Evolutionary conservation across 2,329 filamentous ascomycete genomes (phyloP).

Genomic region (Aspergillus sclerotialis): DNA sequence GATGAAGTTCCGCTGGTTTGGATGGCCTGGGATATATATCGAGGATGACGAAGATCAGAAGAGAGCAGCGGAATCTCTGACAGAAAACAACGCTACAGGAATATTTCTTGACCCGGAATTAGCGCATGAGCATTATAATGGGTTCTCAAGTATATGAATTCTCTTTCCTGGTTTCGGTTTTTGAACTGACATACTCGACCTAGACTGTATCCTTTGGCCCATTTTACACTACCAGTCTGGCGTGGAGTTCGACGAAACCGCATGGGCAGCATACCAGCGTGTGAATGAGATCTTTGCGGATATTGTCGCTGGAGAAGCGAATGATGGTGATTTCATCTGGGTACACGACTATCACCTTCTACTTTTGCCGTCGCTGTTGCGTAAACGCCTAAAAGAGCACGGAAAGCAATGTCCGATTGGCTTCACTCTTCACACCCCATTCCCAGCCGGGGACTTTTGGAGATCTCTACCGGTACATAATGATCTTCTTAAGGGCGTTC

Average conservation of each 20-base stretch:
- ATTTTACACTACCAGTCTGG: conserved; percentile 92
- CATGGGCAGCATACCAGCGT: conserved; percentile 79
- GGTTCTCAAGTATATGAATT: conserved; percentile 70
- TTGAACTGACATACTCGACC: not conserved
- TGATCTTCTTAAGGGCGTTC: conserved; percentile 68
- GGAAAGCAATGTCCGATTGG: conserved; percentile 80
- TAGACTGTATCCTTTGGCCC: conserved; percentile 91
- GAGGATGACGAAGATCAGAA: conserved; percentile 63
- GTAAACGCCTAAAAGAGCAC: conserved; percentile 63
- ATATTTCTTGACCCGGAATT: conserved; percentile 81
- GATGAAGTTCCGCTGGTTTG: conserved; percentile 87
- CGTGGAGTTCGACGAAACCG: conserved; percentile 82
- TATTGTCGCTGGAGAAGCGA: conserved; percentile 69
- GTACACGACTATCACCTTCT: conserved; percentile 94
- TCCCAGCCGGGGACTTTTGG: conserved; percentile 87
- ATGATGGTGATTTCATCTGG: conserved; percentile 86
- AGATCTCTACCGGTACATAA: conserved; percentile 81
- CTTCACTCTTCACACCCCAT: conserved; percentile 90
- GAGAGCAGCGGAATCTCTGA: conserved; percentile 61
- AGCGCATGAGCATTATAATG: conserved; percentile 85
- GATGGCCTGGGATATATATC: conserved; percentile 81
- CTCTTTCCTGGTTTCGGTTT: not conserved
- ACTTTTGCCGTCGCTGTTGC: conserved; percentile 81
- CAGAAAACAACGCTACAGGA: conserved; percentile 72
- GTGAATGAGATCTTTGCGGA: conserved; percentile 84